Conservation (phyloP, 768 basidiomycete species). For the Leccinum aurantiacum region DNA sequence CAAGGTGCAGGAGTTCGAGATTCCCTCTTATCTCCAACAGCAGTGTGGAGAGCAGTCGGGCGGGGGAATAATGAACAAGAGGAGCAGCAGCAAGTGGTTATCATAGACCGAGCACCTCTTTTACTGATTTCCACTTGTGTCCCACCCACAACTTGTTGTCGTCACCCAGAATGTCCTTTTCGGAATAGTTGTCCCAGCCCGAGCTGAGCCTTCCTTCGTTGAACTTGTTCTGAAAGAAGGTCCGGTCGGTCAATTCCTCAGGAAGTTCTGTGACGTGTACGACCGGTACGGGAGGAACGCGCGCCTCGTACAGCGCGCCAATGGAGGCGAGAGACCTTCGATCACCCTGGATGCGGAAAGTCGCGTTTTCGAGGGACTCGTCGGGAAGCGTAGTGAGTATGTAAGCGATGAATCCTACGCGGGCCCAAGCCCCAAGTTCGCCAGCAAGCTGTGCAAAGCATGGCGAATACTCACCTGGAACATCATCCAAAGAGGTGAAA, state of each 20-base stretch:
- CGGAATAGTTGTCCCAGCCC: conserved; percentile 34
- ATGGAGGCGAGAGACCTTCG: conserved; percentile 27
- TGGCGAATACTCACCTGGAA: conserved; percentile 29
- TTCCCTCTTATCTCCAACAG: conserved; percentile 35
- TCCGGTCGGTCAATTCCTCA: conserved; percentile 30
- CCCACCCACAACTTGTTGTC: conserved; percentile 36
- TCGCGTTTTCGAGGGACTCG: conserved; percentile 27
- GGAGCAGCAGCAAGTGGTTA: conserved; percentile 17
- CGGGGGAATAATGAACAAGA: conserved; percentile 19
- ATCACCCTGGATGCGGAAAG: conserved; percentile 40
- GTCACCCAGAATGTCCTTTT: conserved; percentile 31
- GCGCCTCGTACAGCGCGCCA: conserved; percentile 29
- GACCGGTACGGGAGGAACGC: conserved; percentile 20
- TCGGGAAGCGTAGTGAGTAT: conserved; percentile 33
- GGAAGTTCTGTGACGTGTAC: conserved; percentile 28
- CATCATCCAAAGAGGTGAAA: conserved; percentile 34
- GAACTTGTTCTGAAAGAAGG: conserved; percentile 30
- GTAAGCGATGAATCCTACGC: conserved; percentile 37
- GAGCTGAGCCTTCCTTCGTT: conserved; percentile 33
- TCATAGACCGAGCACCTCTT: conserved; percentile 28
- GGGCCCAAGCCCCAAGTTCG: neutral
- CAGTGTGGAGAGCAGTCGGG: conserved; percentile 38
- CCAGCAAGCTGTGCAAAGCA: neutral
- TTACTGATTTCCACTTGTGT: conserved; percentile 33
- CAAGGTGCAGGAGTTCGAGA: conserved; percentile 32